These are phyloP conservation scores for Podila verticillata DNA, from an alignment of 192 early-diverging fungal genomes.

Conservation along the genomic window DNA sequence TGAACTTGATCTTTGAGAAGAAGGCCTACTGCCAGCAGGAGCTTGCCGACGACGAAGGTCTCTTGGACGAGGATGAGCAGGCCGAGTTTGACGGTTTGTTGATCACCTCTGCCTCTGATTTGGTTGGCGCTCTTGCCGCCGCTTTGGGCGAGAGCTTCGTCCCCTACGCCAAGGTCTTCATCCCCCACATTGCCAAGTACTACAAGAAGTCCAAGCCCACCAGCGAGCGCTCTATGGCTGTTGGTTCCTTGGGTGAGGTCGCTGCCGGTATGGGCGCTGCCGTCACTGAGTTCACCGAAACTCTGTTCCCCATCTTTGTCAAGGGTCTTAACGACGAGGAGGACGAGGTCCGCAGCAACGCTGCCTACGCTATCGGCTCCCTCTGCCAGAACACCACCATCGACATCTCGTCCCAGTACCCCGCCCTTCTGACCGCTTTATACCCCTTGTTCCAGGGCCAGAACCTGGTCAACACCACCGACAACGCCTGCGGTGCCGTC, in stretches of 20 bases:
- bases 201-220: slow-evolving; percentile 72
- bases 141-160: slow-evolving; percentile 77
- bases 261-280: slow-evolving; percentile 67
- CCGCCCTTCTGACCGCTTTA: slow-evolving; percentile 66
- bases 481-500: slow-evolving; percentile 86
- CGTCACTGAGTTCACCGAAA: slow-evolving; percentile 62
- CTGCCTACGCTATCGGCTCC: slow-evolving; percentile 80
- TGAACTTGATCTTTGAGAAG: slow-evolving; percentile 69
- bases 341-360: slow-evolving; percentile 85
- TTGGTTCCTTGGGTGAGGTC: slow-evolving; percentile 85
- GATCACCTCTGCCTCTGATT: slow-evolving; percentile 78
- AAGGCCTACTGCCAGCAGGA: slow-evolving; percentile 73
- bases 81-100: slow-evolving; percentile 82
- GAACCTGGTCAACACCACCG: slow-evolving; percentile 63
- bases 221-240: slow-evolving; percentile 86
- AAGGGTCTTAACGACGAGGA: slow-evolving; percentile 75
- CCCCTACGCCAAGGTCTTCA: slow-evolving; percentile 75
- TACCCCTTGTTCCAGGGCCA: slow-evolving; percentile 69
- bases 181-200: slow-evolving; percentile 79
- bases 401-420: slow-evolving; percentile 60
- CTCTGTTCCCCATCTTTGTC: slow-evolving; percentile 73
- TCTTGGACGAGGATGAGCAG: slow-evolving; percentile 79
- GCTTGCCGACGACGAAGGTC: slow-evolving; percentile 64
- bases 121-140: slow-evolving; percentile 78
- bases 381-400: slow-evolving; percentile 65